Evolutionary conservation across 2,329 filamentous ascomycete genomes (phyloP).

Genomic region (Aspergillus ibericus): DNA sequence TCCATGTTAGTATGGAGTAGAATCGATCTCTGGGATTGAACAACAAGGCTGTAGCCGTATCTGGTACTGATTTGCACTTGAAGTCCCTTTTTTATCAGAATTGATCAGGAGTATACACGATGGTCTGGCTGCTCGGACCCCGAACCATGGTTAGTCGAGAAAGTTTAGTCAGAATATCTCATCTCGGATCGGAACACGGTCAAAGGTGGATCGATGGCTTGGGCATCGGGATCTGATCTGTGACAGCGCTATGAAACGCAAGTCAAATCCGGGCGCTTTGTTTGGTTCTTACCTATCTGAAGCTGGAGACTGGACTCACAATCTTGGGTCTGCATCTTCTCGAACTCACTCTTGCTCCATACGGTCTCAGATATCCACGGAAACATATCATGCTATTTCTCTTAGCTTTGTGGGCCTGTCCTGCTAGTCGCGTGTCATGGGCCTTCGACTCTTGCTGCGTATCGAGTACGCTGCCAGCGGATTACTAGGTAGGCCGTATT

Average conservation of each 20-base stretch:
- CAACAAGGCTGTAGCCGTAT: neutral
- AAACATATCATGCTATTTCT: neutral
- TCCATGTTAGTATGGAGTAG: too few species aligned
- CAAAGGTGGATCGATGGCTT: neutral
- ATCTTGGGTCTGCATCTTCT: neutral
- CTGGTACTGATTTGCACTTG: neutral
- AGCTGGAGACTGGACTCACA: neutral
- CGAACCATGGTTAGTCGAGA: neutral
- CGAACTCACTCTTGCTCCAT: neutral
- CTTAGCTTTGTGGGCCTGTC: neutral
- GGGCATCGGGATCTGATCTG: conserved; percentile 3
- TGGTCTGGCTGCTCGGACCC: neutral
- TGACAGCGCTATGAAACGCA: neutral
- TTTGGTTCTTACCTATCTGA: neutral
- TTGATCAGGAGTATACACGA: neutral
- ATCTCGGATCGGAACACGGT: neutral
- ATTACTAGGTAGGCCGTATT: neutral
- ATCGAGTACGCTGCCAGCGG: neutral
- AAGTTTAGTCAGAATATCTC: neutral
- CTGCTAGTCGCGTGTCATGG: neutral
- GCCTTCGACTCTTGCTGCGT: neutral
- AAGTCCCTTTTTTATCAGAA: neutral
- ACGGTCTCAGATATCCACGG: neutral
- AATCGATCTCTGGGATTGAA: neutral
- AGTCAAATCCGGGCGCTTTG: neutral